phyloP scores from a whole-genome alignment of 2,329 filamentous ascomycete species.

The Arthrobotrys pseudoclavata region DNA sequence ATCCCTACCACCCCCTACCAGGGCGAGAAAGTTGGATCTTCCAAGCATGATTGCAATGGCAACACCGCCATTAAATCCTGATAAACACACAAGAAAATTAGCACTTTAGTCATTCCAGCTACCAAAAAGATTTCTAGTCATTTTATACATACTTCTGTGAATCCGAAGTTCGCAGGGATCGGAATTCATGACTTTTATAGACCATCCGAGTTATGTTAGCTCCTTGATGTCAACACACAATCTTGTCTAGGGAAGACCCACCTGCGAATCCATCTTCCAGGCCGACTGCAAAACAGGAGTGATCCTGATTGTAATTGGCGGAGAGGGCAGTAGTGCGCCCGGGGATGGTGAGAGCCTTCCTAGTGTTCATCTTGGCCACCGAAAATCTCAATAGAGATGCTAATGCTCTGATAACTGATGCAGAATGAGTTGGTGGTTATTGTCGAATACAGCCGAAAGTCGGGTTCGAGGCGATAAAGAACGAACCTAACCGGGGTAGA shows the following conservation, averaged over 20 bases:
- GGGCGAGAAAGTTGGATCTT: conserved; percentile 85
- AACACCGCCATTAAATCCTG: conserved; percentile 85
- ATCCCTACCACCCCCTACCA: conserved; percentile 87
- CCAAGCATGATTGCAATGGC: conserved; percentile 88
- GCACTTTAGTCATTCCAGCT: conserved; percentile 36
- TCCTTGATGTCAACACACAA: conserved; percentile 44
- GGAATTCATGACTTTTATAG: conserved; percentile 76
- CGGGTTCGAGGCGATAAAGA: not conserved
- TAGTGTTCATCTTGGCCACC: conserved; percentile 80
- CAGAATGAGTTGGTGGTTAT: conserved; percentile 28
- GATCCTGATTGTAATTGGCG: conserved; percentile 85
- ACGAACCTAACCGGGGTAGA: not conserved
- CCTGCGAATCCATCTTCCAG: conserved; percentile 87
- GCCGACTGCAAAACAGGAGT: conserved; percentile 87
- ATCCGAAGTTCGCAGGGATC: conserved; percentile 79
- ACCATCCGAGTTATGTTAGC: conserved; percentile 25
- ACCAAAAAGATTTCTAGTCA: not conserved
- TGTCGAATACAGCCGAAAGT: conserved; percentile 44
- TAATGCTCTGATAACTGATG: not conserved
- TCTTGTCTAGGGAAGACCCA: conserved; percentile 67
- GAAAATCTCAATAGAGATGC: not conserved
- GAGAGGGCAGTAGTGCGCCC: conserved; percentile 82
- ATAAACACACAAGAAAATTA: conserved; percentile 6
- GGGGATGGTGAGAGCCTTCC: conserved; percentile 84
- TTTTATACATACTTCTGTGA: conserved; percentile 69